Evolutionary conservation across 768 basidiomycete species (phyloP), one percentile per base, ranked within the genome.

Genomic region (Leccinum sublutescens): DNA sequence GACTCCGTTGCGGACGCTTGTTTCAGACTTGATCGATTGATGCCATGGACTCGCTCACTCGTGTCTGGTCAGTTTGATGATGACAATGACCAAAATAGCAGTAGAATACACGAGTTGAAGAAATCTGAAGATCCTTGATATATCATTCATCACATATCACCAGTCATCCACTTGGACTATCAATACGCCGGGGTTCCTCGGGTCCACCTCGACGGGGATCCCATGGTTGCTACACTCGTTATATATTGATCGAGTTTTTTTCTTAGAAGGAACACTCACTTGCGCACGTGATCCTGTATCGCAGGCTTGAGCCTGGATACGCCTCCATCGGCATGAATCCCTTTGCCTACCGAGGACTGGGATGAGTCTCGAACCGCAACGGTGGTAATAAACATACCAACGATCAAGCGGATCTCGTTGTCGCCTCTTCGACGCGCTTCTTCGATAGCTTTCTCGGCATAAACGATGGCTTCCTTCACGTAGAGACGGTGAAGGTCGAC

Each of bases 401-500:
- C 94, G 61, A 98, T 96, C 53, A 98, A 75, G 55, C 82, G 80
- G 12, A 98, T 67, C 66, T 91, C 81, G 5, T 75, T 64, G 55
- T 87, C 80, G 3, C 88, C 89, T 29, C 80, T 75, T 34, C 65
- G 72, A 57, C 85, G 85, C 11, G 90, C 93, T 31, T 80, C 71
- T 62, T 82, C 69, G 47, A 97, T 82, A 10, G 91, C 89, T 17
- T 73, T 64, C 67, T 97, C 89, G 0, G 89, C 85, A 58, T 82
- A 82, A 43, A 80, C 72, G 54, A 96, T 86, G 14, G 94, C 93
- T 74, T 98, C 96, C 68, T 92, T 92, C 58, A 96, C 94, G 71
- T 89, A 95, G 4, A 98, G 79, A 8, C 93, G 92, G 71, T 98
- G 95, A 45, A 98, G 77, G 74, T 98, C 96, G 50, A 97, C 77